Evolutionary conservation across 495 filamentous ascomycete genomes (phyloP), one percentile per base, ranked within the genome.

Genomic region (Hyaloscypha finlandica): DNA sequence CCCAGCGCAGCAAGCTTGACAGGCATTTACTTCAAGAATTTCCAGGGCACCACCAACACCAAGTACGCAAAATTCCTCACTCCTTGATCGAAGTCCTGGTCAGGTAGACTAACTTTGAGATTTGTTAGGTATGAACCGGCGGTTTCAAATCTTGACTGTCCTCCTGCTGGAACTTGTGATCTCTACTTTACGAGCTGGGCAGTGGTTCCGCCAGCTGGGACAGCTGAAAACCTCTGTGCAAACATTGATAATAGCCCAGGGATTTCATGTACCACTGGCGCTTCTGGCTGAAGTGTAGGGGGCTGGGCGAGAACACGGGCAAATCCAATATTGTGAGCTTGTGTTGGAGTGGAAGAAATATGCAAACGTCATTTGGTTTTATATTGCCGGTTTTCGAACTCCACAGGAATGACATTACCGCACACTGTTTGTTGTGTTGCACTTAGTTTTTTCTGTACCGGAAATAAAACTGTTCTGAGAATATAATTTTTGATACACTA

Each of bases 121-220:
- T 25, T 25, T 25, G 25, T 25, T 2, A 76, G 75, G 39, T 79
- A 83, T 65, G 75, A 72, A n/a, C 74, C 76, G 29, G 74, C 76
- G 3, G 74, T 75, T 3, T 77, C 73, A 8, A 80, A 79, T 66
- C 52, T 82, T 35, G 71, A 80, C 61, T 82, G 80, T 63, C 77
- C 76, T 12, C 66, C 78, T 22, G 63, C 74, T 31, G 79, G 78
- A 9, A 79, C 70, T 8, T 82, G 80, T 64, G 77, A 71, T 45
- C 71, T 81, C 16, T 70, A 68, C 6, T 70, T 82, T 35, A 64
- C 51, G 33, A 67, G 56, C 6, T 80, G 76, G 71, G 74, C 68
- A 2, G 79, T 81, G 6, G 68, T 64, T 29, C 69, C 79, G 14
- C 71, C 78, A 1, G 71, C 70, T 39, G 81, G 81, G 20, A 71